Base-by-base conservation (phyloP, 129 eudicot species). In the Arctium lappa region DNA sequence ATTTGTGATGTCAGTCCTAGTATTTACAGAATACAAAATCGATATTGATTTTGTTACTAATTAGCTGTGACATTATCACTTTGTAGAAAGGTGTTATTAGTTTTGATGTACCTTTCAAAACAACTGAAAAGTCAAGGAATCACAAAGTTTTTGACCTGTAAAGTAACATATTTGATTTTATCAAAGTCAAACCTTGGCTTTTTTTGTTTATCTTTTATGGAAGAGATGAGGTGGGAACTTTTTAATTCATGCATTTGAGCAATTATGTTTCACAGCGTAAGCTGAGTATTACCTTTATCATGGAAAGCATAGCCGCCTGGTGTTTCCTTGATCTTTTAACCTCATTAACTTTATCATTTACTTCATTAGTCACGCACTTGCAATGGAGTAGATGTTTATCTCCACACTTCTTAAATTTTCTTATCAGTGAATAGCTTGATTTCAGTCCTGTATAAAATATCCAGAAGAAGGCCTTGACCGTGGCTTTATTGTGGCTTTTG, bases 121-220 rank as follows among this genome's bases (percentile, higher is more conserved):
- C 31, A 29, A 27, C 10, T 66, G 71, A 66, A 27, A 66, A 66
- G 71, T 66, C 71, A 66, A 10, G 40, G 37, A 42, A 31, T 32
- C 22, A 40, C 75, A 32, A 74, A 30, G 18, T 8, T 10, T 4
- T 22, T 30, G 10, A 40, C 39, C 38, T 12, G 13, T 18, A 6
- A 22, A 75, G 11, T 18, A 71, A 34, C 32, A 65, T 46, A 63
- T 27, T 74, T 74, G 65, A 60, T 73, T 27, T 48, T 48, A 6
- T 81, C 56, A 62, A 81, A 65, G 85, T 82, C 69, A 18, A 63
- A 74, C 66, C 42, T 82, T 74, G 7, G 37, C 16, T 31, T 31
- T 18, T 63, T 65, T 5, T 32, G 27, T 22, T 42, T n/a, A 4
- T 37, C 32, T 36, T 39, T 70, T 32, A 22, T 16, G 63, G 32